Conservation (phyloP, 371 early-diverging fungal species). For the Lichtheimia corymbifera region DNA sequence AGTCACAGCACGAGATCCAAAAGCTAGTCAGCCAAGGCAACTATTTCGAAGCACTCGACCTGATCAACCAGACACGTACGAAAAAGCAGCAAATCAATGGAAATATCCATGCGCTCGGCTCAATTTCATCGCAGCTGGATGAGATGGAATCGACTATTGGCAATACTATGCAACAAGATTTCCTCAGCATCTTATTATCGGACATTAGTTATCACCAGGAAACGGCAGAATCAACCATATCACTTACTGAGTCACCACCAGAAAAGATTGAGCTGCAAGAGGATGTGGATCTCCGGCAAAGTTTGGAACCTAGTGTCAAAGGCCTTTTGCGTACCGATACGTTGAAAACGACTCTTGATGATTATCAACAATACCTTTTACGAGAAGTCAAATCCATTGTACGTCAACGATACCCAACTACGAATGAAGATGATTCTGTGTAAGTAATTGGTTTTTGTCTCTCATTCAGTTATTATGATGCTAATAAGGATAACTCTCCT, state of each 20-base stretch:
- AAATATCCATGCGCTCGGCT: slow-evolving; percentile 56
- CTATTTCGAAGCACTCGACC: slow-evolving; percentile 83
- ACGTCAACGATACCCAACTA: slow-evolving; percentile 56
- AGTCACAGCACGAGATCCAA: slow-evolving; percentile 82
- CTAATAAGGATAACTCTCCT: neutral
- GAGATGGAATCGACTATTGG: slow-evolving; percentile 71
- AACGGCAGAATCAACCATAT: slow-evolving; percentile 20
- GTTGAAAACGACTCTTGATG: slow-evolving; percentile 64
- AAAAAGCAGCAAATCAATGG: slow-evolving; percentile 35
- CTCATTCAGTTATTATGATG: neutral
- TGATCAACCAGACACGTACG: slow-evolving; percentile 75
- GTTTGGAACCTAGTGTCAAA: slow-evolving; percentile 68
- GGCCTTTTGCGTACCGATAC: slow-evolving; percentile 79
- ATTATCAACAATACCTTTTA: slow-evolving; percentile 71
- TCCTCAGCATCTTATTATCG: slow-evolving; percentile 58
- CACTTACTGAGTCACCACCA: slow-evolving; percentile 4
- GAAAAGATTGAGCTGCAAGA: slow-evolving; percentile 12
- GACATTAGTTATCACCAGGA: slow-evolving; percentile 55
- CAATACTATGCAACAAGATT: slow-evolving; percentile 74
- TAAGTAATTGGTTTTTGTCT: neutral
- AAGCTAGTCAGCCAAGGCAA: slow-evolving; percentile 74
- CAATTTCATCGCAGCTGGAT: slow-evolving; percentile 66
- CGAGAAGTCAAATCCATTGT: slow-evolving; percentile 74
- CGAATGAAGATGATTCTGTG: slow-evolving; percentile 6
- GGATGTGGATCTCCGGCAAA: slow-evolving; percentile 50